Evolutionary conservation across 2,329 filamentous ascomycete species (phyloP).

Genomic region (Zymoseptoria passerinii): DNA sequence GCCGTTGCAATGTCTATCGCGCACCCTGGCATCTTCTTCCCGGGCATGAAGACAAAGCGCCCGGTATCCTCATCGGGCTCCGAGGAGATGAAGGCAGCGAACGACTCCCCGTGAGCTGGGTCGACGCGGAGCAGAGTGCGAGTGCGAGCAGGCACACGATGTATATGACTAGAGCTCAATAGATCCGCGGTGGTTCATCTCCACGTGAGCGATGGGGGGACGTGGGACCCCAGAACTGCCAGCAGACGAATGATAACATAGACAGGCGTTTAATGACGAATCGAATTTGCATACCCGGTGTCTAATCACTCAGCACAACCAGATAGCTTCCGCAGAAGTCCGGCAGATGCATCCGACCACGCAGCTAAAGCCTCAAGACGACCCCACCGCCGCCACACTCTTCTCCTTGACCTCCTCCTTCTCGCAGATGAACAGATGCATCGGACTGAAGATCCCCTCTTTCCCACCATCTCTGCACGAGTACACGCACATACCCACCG

Average conservation of each 20-base stretch:
- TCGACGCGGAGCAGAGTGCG: background rate
- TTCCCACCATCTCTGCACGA: background rate
- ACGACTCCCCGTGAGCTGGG: background rate
- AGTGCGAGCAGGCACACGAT: background rate
- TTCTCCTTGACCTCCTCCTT: background rate
- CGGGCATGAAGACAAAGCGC: conserved; percentile 15
- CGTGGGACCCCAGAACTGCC: background rate
- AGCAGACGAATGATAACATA: background rate
- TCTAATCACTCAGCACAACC: too few species aligned
- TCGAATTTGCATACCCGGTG: too few species aligned
- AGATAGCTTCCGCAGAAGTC: too few species aligned
- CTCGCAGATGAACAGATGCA: background rate
- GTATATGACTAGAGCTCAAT: background rate
- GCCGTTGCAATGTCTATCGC: conserved; percentile 34
- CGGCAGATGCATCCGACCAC: too few species aligned
- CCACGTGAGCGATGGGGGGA: too few species aligned
- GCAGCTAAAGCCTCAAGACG: background rate
- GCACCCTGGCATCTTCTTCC: conserved; percentile 41
- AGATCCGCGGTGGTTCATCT: too few species aligned
- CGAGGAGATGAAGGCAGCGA: background rate
- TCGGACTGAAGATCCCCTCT: background rate
- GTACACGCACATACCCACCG: conserved; percentile 1
- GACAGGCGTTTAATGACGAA: too few species aligned
- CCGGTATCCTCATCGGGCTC: background rate
- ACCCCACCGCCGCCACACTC: background rate